A percentile compares a stretch with the other conserved stretches of the same genome.
Conservation (phyloP, 169 alveolate genomes). For the Perkinsus olseni region DNA sequence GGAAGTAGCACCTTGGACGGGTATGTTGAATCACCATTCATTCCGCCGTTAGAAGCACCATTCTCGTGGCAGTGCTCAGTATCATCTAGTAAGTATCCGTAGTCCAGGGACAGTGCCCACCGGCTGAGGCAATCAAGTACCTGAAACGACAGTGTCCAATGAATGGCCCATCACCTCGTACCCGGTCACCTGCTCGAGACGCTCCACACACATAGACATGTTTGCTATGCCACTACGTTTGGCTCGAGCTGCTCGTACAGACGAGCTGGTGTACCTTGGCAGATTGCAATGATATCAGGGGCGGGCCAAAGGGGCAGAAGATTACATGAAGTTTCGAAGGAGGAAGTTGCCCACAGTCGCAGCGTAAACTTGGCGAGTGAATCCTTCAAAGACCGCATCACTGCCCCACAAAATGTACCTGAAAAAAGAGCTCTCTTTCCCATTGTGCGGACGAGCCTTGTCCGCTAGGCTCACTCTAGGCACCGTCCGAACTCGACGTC, state of each 20-base stretch:
- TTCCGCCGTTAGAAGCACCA: not conserved
- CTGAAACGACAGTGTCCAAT: not conserved
- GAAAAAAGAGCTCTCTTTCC: not conserved
- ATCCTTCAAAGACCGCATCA: not conserved
- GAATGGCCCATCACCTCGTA: not conserved
- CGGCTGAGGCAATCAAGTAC: not conserved
- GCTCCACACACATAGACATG: not conserved
- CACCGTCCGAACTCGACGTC: not conserved
- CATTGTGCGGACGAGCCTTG: not conserved
- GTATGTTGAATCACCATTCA: not conserved
- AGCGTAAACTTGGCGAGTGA: not conserved
- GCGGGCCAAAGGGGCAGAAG: no score
- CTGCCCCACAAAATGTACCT: not conserved
- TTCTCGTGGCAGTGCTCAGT: not conserved
- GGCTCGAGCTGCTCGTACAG: not conserved
- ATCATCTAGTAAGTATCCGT: not conserved
- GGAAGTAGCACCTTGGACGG: not conserved
- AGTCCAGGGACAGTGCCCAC: not conserved
- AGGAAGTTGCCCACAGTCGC: not conserved
- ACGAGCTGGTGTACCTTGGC: not conserved
- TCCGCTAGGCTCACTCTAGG: not conserved
- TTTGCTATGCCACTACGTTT: not conserved
- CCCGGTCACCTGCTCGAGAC: not conserved
- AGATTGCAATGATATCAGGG: no score
- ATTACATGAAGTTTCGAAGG: not conserved